Evolutionary conservation across 192 early-diverging fungal genomes (phyloP).

Genomic region (Backusella parvicylindrica): DNA sequence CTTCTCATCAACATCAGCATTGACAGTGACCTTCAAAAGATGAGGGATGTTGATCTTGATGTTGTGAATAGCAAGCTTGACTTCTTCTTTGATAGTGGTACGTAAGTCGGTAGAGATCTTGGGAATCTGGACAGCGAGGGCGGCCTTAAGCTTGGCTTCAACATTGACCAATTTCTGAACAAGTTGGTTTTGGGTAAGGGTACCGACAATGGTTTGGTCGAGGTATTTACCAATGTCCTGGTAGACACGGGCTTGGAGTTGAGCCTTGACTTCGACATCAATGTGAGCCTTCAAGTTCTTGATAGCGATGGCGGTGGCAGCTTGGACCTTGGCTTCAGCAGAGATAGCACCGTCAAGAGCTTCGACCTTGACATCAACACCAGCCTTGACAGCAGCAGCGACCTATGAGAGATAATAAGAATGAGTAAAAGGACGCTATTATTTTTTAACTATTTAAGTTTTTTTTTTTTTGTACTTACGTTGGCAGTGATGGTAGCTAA

Average conservation of each 20-base stretch:
- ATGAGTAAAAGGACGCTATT: not conserved
- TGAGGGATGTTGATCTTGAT: not conserved
- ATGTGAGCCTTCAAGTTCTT: constrained; percentile 9
- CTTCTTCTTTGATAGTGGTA: not conserved
- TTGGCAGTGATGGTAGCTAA: constrained; percentile 18
- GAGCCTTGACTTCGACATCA: constrained; percentile 3
- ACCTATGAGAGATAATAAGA: not conserved
- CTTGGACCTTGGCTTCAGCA: constrained; percentile 5
- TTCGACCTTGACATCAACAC: constrained; percentile 12
- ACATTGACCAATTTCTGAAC: constrained; percentile 5
- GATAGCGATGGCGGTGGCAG: not conserved
- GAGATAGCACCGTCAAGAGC: constrained; percentile 9
- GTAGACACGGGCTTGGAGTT: constrained; percentile 15
- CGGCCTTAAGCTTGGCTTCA: constrained; percentile 10
- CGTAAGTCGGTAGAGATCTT: not conserved
- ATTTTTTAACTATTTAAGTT: not conserved
- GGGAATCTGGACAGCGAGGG: constrained; percentile 12
- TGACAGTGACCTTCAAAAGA: not conserved
- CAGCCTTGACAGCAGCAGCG: constrained; percentile 15
- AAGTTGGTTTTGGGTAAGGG: not conserved
- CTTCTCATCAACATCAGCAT: constrained; percentile 2
- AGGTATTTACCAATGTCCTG: constrained; percentile 14
- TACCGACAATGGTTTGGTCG: not conserved
- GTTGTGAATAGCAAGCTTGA: constrained; percentile 6
- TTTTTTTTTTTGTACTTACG: not conserved